Percentiles rank a stretch among this genome's conserved stretches.
phyloP scores from a whole-genome alignment of 768 basidiomycete genomes.

The Podaxis sp. region DNA sequence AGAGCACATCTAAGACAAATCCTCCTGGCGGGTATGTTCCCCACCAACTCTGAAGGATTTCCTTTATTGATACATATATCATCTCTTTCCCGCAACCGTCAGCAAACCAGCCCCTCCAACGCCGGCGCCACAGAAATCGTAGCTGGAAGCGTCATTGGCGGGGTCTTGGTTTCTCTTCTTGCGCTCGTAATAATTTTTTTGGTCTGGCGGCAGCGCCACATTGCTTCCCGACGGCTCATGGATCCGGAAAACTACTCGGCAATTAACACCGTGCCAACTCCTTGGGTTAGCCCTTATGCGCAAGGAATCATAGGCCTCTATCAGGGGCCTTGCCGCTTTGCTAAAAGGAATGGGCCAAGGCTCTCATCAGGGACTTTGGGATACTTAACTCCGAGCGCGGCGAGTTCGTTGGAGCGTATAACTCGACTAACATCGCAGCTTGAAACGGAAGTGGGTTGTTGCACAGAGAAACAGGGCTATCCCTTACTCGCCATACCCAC shows the following conservation, averaged over 20 bases:
- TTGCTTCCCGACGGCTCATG: not conserved
- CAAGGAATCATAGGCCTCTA: not conserved
- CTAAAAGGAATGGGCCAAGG: not conserved
- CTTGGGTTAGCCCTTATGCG: not conserved
- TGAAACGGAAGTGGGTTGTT: not conserved
- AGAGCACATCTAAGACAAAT: too few species aligned
- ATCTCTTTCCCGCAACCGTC: not conserved
- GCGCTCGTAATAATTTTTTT: not conserved
- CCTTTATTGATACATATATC: not conserved
- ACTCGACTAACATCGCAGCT: not conserved
- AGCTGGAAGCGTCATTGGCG: not conserved
- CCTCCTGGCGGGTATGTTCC: not conserved
- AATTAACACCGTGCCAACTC: not conserved
- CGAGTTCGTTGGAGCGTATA: not conserved
- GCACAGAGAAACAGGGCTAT: not conserved
- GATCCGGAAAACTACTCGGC: not conserved
- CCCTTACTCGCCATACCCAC: too few species aligned
- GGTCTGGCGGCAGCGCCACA: not conserved
- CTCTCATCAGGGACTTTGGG: not conserved
- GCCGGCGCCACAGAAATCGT: not conserved
- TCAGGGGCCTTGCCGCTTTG: not conserved
- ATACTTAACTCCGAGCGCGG: not conserved
- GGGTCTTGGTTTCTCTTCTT: not conserved
- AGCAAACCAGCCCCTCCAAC: not conserved
- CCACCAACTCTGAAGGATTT: not conserved